Evolutionary conservation across 148 eudicot genomes (phyloP), one percentile per base, ranked within the genome.

Genomic region (Rhododendron ovatum): DNA sequence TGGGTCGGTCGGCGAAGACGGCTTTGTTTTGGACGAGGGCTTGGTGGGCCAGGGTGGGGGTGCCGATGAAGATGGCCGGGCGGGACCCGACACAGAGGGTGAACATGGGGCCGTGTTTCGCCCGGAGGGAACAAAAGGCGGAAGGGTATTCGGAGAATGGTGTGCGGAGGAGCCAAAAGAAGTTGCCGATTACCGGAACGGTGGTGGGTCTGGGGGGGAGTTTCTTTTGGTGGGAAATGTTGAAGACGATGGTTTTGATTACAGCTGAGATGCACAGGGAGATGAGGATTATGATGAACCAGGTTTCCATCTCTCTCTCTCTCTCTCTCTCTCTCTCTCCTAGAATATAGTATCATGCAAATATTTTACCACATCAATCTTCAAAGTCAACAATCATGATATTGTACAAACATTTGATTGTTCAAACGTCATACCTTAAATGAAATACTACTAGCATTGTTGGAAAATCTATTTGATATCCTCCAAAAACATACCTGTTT

Each of bases 131-230:
- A 6, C 91, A 88, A 77, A 94, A 85, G 84, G 87, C 37, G 45
- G 86, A 86, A 73, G 91, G 92, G 13, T 93, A 18, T 14, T 93
- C 91, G 12, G 90, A 74, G 83, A 88, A 82, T 6, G 94, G 87
- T 76, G 83, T 91, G 17, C 85, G 47, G 14, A 93, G 91, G 90
- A 90, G 11, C 50, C 50, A 90, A 50, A 81, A 20, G 1, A 92
- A 33, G 57, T 76, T 85, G 48, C 90, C 89, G 76, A 94, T 78
- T 17, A 91, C 20, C 2, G 94, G 94, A 11, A 92, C 0, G 10
- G 83, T 28, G 14, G 85, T 61, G 5, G 98, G 94, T 5, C 94
- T 91, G 2, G 95, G 95, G 17, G 95, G 94, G 9, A 92, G 92
- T 45, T 82, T 65, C 5, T 65, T 86, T 7, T 9, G 47, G 69